phyloP scores from a whole-genome alignment of 257 asterid genomes.

The Rhazya stricta region DNA sequence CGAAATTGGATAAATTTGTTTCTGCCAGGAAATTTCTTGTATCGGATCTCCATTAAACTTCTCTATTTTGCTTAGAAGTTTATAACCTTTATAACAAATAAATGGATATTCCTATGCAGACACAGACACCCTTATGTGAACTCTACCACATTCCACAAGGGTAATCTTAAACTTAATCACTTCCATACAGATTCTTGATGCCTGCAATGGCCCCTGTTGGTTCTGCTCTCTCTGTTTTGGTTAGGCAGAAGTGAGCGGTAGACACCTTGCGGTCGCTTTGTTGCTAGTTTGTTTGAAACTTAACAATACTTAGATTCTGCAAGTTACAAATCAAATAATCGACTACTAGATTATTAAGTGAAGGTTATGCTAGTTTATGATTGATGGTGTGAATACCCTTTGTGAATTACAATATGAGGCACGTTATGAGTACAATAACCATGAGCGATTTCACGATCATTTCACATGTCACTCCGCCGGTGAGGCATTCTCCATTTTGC shows the following conservation, averaged over 20 bases:
- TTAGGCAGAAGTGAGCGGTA: too few relatives aligned
- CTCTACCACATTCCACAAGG: not conserved
- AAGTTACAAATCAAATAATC: too few relatives aligned
- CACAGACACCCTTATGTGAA: too few relatives aligned
- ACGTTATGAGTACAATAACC: not conserved
- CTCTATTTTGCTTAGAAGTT: not conserved
- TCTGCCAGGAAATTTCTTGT: not conserved
- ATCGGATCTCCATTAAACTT: not conserved
- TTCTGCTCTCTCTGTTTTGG: not conserved
- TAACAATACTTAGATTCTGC: too few relatives aligned
- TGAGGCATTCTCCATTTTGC: slow-evolving; percentile 51
- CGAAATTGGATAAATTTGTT: slow-evolving; percentile 8
- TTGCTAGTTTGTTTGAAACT: too few relatives aligned
- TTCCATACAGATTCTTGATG: not conserved
- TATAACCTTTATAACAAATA: not conserved
- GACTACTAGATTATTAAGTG: too few relatives aligned
- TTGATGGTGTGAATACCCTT: too few relatives aligned
- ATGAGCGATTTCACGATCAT: not conserved
- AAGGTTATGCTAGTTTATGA: too few relatives aligned
- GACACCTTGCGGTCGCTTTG: too few relatives aligned
- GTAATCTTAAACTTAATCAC: not conserved
- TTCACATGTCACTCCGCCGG: not conserved
- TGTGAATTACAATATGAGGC: not conserved
- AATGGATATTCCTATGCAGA: not conserved
- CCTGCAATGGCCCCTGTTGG: not conserved